Evolutionary conservation across 805 yeast genomes (phyloP).

Genomic region (Ogataea nakhonphanomensis): DNA sequence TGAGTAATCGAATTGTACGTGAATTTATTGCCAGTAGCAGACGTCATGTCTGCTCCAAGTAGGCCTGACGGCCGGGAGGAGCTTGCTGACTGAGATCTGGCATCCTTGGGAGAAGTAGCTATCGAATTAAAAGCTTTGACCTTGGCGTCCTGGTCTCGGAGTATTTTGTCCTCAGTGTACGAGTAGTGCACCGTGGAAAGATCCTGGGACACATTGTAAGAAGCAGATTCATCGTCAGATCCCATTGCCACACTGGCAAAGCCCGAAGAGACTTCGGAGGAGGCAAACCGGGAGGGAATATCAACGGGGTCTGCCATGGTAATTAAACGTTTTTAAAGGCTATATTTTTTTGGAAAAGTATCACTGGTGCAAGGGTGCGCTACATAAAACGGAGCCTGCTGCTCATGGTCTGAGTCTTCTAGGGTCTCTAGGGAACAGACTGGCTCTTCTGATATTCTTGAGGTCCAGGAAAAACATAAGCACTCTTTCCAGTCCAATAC

Average conservation of each 20-base stretch:
- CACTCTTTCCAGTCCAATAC: constrained; percentile 98
- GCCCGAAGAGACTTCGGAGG: neutral
- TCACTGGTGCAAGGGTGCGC: constrained; percentile 3
- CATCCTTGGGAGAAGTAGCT: constrained; percentile 27
- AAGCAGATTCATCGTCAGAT: constrained; percentile 12
- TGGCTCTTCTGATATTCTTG: constrained; percentile 98
- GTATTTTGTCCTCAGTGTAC: constrained; percentile 58
- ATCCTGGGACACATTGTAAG: constrained; percentile 5
- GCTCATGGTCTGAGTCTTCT: constrained; percentile 78
- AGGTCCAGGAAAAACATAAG: constrained; percentile 96
- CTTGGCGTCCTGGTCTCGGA: constrained; percentile 68
- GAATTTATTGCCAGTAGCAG: constrained; percentile 33
- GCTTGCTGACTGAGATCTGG: constrained; percentile 27
- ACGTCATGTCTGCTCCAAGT: constrained; percentile 30
- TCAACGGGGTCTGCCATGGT: constrained; percentile 5
- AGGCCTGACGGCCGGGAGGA: constrained; percentile 34
- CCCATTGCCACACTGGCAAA: neutral
- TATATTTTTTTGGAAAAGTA: neutral
- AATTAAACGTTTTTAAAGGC: neutral
- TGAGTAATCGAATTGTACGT: constrained; percentile 31
- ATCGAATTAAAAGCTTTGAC: constrained; percentile 53
- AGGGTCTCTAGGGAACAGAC: constrained; percentile 99
- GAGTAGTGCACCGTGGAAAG: constrained; percentile 50
- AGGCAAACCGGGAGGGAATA: neutral
- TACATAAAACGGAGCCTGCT: too few relatives aligned